phyloP scores from a whole-genome alignment of 345 rosid species.

The Citrus australasica region DNA sequence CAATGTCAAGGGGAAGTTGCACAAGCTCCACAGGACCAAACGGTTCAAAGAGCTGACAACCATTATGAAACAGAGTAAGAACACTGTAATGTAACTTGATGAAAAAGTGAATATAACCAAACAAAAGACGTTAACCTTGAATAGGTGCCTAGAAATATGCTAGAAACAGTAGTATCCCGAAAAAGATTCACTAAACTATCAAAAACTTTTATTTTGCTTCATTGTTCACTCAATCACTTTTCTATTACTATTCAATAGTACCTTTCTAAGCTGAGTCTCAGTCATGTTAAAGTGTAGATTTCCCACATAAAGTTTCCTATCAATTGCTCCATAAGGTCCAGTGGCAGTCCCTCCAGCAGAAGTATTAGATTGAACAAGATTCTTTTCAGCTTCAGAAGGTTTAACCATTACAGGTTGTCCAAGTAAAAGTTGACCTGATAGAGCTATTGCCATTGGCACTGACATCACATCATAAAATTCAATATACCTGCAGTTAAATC shows the following conservation, averaged over 20 bases:
- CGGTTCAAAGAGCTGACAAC: conserved; percentile 76
- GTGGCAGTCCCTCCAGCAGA: conserved; percentile 45
- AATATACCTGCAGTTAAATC: conserved; percentile 68
- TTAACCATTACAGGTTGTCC: conserved; percentile 99
- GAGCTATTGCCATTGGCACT: conserved; percentile 95
- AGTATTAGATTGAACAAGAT: conserved; percentile 75
- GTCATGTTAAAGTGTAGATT: conserved; percentile 93
- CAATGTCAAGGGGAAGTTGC: conserved; percentile 88
- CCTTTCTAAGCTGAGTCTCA: conserved; percentile 90
- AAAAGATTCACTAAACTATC: not conserved
- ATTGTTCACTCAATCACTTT: not conserved
- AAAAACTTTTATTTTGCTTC: not conserved
- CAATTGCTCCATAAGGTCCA: conserved; percentile 77
- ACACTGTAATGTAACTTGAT: not conserved
- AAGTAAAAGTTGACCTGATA: conserved; percentile 78
- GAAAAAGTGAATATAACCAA: not conserved
- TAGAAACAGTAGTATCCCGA: not conserved
- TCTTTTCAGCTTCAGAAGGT: conserved; percentile 99
- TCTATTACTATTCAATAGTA: not conserved
- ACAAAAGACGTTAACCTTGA: not conserved
- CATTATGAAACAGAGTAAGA: not conserved
- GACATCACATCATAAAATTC: conserved; percentile 94
- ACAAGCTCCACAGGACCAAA: conserved; percentile 95
- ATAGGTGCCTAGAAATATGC: not conserved
- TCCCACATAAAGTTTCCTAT: conserved; percentile 91